A percentile compares a stretch with the other conserved stretches of the same genome.
phyloP scores from a whole-genome alignment of 257 asterid genomes.

The Rubia yunnanensis region DNA sequence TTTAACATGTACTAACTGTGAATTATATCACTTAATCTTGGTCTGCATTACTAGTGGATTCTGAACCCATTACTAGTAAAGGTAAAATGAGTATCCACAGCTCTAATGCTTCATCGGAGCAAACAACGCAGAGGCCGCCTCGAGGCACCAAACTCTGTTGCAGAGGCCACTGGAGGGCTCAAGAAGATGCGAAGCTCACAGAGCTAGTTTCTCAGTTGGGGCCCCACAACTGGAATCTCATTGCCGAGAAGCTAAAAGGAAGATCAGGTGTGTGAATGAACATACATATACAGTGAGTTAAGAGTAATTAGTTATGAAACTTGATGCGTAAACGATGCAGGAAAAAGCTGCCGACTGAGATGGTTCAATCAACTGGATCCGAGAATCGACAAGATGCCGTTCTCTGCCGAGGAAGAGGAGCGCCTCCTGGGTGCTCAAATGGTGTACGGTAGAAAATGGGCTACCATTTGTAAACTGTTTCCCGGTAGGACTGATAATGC shows the following conservation, averaged over 20 bases:
- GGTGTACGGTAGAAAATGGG: slow-evolving; percentile 84
- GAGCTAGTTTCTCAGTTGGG: slow-evolving; percentile 27
- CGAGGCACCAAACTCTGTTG: slow-evolving; percentile 10
- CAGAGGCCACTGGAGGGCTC: slow-evolving; percentile 36
- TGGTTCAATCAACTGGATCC: slow-evolving; percentile 94
- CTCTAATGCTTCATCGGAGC: background rate
- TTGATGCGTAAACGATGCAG: slow-evolving; percentile 23
- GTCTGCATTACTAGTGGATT: no score
- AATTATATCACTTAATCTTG: background rate
- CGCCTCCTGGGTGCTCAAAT: slow-evolving; percentile 64
- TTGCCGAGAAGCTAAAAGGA: slow-evolving; percentile 31
- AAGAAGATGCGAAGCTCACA: slow-evolving; percentile 30
- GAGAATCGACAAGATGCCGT: slow-evolving; percentile 71
- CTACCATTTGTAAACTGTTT: slow-evolving; percentile 66
- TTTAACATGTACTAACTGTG: background rate
- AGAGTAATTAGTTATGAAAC: no score
- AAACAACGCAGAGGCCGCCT: background rate
- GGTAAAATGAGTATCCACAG: background rate
- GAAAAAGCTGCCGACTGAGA: slow-evolving; percentile 86
- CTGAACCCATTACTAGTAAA: no score
- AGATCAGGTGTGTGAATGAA: slow-evolving; percentile 24
- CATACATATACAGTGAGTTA: background rate
- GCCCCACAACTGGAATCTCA: slow-evolving; percentile 35
- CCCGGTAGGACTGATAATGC: slow-evolving; percentile 95
- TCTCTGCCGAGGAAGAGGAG: slow-evolving; percentile 73